Evolutionary conservation across 768 basidiomycete species (phyloP).

Genomic region (Flagelloscypha sp.): DNA sequence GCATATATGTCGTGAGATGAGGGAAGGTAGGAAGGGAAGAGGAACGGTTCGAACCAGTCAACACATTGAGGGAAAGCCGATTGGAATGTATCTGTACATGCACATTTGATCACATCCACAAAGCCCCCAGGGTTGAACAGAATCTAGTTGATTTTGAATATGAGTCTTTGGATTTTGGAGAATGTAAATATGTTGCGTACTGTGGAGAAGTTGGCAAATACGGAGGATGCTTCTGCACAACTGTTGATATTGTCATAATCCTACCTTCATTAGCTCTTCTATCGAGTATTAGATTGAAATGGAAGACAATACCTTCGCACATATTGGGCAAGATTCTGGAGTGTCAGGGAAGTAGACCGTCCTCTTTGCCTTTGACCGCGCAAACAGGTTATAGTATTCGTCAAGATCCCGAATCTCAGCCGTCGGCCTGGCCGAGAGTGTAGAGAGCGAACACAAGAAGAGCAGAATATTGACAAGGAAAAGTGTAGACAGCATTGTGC

Average conservation of each 20-base stretch:
- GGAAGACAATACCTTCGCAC: constrained; percentile 29
- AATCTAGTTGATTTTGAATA: constrained; percentile 27
- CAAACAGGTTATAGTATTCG: too few species aligned
- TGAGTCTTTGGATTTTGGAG: background rate
- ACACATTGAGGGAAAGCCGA: constrained; percentile 53
- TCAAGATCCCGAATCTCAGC: too few species aligned
- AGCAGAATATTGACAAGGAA: too few species aligned
- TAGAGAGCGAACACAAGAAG: too few species aligned
- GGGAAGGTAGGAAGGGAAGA: background rate
- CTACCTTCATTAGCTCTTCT: constrained; percentile 15
- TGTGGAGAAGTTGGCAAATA: constrained; percentile 47
- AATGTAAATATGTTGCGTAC: constrained; percentile 21
- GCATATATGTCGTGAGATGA: background rate
- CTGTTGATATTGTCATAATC: constrained; percentile 45
- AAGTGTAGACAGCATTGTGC: too few species aligned
- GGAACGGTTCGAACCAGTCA: constrained; percentile 41
- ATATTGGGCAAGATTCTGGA: constrained; percentile 53
- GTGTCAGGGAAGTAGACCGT: constrained; percentile 43
- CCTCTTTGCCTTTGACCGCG: too few species aligned
- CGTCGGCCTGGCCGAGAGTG: too few species aligned
- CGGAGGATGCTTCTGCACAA: constrained; percentile 50
- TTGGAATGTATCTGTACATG: constrained; percentile 45
- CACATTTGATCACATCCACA: constrained; percentile 54
- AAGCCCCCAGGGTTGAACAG: constrained; percentile 59
- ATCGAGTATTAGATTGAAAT: background rate